Base-by-base conservation (phyloP, 192 early-diverging fungal genomes). In the Entomortierella parvispora region DNA sequence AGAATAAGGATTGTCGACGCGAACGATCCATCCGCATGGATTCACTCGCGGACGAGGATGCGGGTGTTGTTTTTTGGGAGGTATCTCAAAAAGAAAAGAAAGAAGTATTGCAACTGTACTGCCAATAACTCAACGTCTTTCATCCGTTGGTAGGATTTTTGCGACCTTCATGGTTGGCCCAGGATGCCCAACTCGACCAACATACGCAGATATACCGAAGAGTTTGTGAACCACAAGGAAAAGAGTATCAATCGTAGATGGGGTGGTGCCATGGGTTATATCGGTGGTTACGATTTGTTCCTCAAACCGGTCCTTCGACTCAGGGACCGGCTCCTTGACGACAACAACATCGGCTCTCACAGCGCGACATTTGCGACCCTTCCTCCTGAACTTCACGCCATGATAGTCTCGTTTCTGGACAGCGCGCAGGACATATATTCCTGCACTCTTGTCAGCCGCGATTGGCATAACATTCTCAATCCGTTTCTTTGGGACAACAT, bases 1-100 rank as follows among this genome's bases (percentile, higher is more conserved):
- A 49, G 18, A 18, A 49, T 18, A 23, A 51, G 61, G 37, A 37
- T 42, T 48, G 51, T 40, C 49, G 26, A 51, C 48, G 49, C 28
- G 48, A 62, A 62, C 47, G 61, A 62, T 49, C 48, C 61, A 52
- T 40, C 34, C 22, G 61, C 25, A 62, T 62, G 20, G 40, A 62
- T 40, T 28, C 49, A 62, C 61, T 42, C 61, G 40, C 45, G 49
- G 49, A 62, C 34, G 28, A 62, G 28, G 61, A 40, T 52, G 61
- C 49, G 20, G 61, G 61, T 1, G 33, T 23, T 62, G 34, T 34
- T 43, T 62, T 62, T 62, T 62, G 18, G 61, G 49, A 62, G 11
- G 61, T 62, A 51, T n/a, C n/a, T n/a, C n/a, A n/a, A n/a, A n/a
- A n/a, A n/a, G n/a, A n/a, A n/a, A n/a, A n/a, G n/a, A n/a, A n/a